phyloP scores from a whole-genome alignment of 805 yeast genomes.

The Yamadazyma olivae region DNA sequence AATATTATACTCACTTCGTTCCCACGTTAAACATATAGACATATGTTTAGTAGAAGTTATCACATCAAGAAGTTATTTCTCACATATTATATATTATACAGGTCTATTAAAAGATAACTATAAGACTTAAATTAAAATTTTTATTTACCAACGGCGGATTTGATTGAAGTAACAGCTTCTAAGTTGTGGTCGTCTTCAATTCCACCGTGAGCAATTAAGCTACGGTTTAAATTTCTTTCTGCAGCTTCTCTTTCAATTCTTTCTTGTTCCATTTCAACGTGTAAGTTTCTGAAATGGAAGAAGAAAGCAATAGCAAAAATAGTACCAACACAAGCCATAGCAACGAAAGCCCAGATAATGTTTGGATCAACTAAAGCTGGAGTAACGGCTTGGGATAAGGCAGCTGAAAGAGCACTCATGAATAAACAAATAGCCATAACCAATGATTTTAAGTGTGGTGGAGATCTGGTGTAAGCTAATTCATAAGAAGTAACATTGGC shows the following conservation, averaged over 20 bases:
- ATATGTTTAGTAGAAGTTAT: too few species aligned
- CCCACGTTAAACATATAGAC: too few species aligned
- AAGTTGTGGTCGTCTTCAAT: slow-evolving; percentile 19
- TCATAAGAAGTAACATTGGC: slow-evolving; percentile 51
- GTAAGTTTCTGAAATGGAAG: slow-evolving; percentile 35
- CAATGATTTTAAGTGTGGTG: slow-evolving; percentile 48
- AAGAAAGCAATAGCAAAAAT: slow-evolving; percentile 28
- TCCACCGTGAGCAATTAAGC: slow-evolving; percentile 15
- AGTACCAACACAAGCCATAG: slow-evolving; percentile 34
- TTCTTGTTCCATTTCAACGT: slow-evolving; percentile 38
- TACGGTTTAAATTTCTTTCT: slow-evolving; percentile 7
- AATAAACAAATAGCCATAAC: slow-evolving; percentile 45
- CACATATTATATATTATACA: slow-evolving; percentile 1
- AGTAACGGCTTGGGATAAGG: slow-evolving; percentile 41
- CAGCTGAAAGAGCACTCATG: slow-evolving; percentile 47
- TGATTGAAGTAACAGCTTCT: slow-evolving; percentile 26
- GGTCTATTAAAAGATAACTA: slow-evolving; percentile 20
- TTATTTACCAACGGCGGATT: slow-evolving; percentile 26
- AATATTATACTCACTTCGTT: too few species aligned
- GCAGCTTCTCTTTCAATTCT: slow-evolving; percentile 23
- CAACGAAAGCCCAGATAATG: slow-evolving; percentile 40
- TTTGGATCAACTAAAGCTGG: slow-evolving; percentile 41
- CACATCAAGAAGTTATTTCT: too few species aligned
- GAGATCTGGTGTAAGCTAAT: slow-evolving; percentile 51
- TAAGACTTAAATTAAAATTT: slow-evolving; percentile 4